Base-by-base conservation (phyloP, 495 filamentous ascomycete genomes). In the Xeromyces bisporus region DNA sequence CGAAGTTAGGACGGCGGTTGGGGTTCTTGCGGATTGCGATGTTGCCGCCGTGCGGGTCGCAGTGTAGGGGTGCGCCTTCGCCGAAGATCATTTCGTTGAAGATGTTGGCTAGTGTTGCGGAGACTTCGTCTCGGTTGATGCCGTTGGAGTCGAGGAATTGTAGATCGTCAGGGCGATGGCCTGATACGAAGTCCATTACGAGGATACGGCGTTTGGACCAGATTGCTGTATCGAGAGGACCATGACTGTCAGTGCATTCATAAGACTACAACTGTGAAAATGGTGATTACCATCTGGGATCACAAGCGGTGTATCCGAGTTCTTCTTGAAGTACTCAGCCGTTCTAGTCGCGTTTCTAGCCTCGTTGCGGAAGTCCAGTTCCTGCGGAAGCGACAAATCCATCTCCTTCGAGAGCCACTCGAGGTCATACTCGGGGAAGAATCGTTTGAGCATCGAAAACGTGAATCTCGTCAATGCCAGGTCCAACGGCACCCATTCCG, bases 21-120 rank as follows among this genome's bases (percentile, higher is more conserved):
- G 56, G 40, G 42, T 84, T 86, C 42, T 73, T 69, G 16, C 89
- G 73, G 37, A 99, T 84, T 16, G 91, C 89, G 17, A 96, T 81
- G 49, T 99, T 99, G 18, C 91, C 91, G 32, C 86, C 89, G 45
- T 99, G 91, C 2, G 91, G 91, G 46, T 99, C 91, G 51, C 91
- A 99, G 57, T 99, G 91, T 20, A 99, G 61, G 0, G 87, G 81
- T 2, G 89, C 86, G 37, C 76, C 62, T 28, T 75, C 72, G 17
- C 89, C 87, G 42, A 99, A 99, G 35, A 99, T 93, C 91, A 99
- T 99, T 50, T 93, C 86, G 59, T 99, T 99, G 67, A 99, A 99
- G 34, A 94, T 86, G 28, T 75, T 73, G 2, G 87, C 77, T 3
- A 99, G 57, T 0, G 87, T 78, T 0, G 91, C 89, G 5, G 86